Conservation (phyloP, 2,329 filamentous ascomycete species). For the Diplodia intermedia region DNA sequence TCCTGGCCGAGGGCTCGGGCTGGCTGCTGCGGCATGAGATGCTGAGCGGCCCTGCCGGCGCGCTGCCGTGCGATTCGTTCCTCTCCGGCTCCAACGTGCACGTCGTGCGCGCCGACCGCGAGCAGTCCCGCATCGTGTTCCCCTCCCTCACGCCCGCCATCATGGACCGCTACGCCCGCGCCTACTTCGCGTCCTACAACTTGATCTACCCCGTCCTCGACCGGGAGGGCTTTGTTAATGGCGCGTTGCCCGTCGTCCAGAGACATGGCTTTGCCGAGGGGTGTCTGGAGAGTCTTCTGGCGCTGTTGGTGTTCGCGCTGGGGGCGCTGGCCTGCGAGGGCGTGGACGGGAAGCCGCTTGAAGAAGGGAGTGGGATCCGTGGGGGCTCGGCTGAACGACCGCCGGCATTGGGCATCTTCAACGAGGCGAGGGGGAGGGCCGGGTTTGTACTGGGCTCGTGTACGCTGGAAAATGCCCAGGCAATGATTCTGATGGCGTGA, state of each 20-base stretch:
- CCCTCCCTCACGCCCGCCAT: slow-evolving; percentile 55
- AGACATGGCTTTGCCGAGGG: neutral
- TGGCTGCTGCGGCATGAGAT: slow-evolving; percentile 49
- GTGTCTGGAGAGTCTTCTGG: neutral
- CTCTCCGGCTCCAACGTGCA: slow-evolving; percentile 33
- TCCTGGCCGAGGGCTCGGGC: slow-evolving; percentile 49
- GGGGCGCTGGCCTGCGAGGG: slow-evolving; percentile 21
- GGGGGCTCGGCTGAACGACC: neutral
- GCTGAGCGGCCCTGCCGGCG: slow-evolving; percentile 40
- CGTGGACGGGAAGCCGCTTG: neutral
- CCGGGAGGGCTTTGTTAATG: slow-evolving; percentile 59
- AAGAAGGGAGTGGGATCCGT: neutral
- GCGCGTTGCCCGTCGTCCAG: neutral
- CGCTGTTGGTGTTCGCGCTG: slow-evolving; percentile 13
- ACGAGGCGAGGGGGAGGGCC: slow-evolving; percentile 1
- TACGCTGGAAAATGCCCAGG: slow-evolving; percentile 1
- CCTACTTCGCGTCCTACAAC: slow-evolving; percentile 68
- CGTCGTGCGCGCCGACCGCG: slow-evolving; percentile 11
- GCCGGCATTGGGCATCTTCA: slow-evolving; percentile 3
- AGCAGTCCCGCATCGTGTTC: slow-evolving; percentile 38
- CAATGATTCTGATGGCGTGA: neutral
- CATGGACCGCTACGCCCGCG: slow-evolving; percentile 59
- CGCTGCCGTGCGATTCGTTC: slow-evolving; percentile 38
- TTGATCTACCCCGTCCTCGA: slow-evolving; percentile 65
- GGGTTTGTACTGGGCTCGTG: slow-evolving; percentile 3